phyloP scores from a whole-genome alignment of 345 rosid genomes.

The Alliaria petiolata region DNA sequence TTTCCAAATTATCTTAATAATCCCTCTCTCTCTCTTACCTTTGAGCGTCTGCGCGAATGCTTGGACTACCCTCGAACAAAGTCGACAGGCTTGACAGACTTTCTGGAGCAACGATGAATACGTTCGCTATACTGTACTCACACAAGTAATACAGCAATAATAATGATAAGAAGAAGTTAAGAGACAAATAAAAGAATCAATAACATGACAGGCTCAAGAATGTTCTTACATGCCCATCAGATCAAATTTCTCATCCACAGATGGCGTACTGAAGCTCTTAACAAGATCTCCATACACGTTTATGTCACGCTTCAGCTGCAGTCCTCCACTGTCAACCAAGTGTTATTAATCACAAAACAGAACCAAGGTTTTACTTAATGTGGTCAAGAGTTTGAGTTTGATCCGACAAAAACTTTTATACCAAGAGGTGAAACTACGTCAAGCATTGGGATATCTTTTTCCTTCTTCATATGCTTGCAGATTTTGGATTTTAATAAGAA shows the following conservation, averaged over 20 bases:
- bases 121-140: constrained; percentile 80
- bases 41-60: constrained; percentile 88
- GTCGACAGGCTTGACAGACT: constrained; percentile 89
- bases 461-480: background rate
- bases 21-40: constrained; percentile 37
- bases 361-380: background rate
- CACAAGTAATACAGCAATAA: background rate
- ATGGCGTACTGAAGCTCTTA: constrained; percentile 77
- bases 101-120: constrained; percentile 94
- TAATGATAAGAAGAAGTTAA: background rate
- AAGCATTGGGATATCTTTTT: background rate
- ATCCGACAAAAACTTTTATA: background rate
- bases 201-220: constrained; percentile 22
- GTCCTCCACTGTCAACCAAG: constrained; percentile 68
- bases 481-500: background rate
- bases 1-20: background rate
- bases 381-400: background rate
- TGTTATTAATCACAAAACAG: background rate
- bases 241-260: constrained; percentile 96
- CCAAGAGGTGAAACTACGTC: background rate
- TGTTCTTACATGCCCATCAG: constrained; percentile 71
- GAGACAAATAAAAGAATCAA: background rate
- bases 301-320: constrained; percentile 94
- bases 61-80: constrained; percentile 92
- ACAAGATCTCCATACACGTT: constrained; percentile 88